Evolutionary conservation across 2,329 filamentous ascomycete genomes (phyloP), one percentile per base, ranked within the genome.

Genomic region (Plectosphaerella sp.): DNA sequence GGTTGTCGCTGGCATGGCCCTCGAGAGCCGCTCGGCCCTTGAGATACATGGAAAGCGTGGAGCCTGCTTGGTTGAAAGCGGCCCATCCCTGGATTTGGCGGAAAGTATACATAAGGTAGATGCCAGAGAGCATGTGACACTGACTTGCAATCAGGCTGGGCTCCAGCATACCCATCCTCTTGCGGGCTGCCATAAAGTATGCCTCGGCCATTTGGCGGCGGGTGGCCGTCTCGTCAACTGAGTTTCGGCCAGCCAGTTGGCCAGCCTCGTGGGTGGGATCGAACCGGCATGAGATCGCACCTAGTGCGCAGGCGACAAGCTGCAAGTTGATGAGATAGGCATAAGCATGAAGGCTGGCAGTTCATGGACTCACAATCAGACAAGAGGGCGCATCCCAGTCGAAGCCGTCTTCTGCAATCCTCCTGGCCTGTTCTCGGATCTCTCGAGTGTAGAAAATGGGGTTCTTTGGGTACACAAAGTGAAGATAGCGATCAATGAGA

Each of bases 261-360:
- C 45, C n/a, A 25, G 24, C 24, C 24, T 33, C 24, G 24, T 7
- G 12, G 6, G 25, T n/a, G 4, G n/a, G 22, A n/a, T 60, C 49
- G 49, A 60, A 63, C 22, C 60, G 52, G 5, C 59, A 57, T 3
- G 59, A 63, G 11, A 68, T 54, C 12, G 58, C 57, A 7, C 61
- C 65, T 2, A 67, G 55, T 10, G 64, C 65, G 43, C 65, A 67
- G 9, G 64, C 62, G 22, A 67, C 56, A 15, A 68, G 57, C 64
- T 67, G 28, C 11, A 41, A 12, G 15, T 46, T 3, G 41, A 12
- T 43, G n/a, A 20, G 41, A 22, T 43, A 7, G 39, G 18, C 15
- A 39, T 28, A 12, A 11, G 15, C 11, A 24, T 25, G 14, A 14
- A 25, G 20, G 20, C 5, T 14, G 5, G 5, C 4, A n/a, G 14